Percentiles rank a stretch among this genome's conserved stretches.
Evolutionary conservation across 2,329 filamentous ascomycete genomes (phyloP).

Genomic region (Aspergillus melleus): DNA sequence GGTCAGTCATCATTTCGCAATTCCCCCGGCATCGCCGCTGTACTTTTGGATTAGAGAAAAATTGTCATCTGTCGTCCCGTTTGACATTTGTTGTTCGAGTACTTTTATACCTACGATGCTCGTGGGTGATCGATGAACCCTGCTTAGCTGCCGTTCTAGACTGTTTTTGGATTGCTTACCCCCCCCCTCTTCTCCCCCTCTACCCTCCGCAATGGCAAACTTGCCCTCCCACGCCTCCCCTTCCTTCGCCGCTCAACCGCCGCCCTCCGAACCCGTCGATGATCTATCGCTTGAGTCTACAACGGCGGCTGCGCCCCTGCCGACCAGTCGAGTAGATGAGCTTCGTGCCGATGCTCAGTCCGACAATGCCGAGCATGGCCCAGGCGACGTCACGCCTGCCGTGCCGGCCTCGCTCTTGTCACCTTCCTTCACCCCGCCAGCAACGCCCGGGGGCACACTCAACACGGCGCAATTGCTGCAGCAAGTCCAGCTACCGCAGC

Average conservation of each 20-base stretch:
- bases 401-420: constrained; percentile 56
- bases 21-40: neutral
- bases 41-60: neutral
- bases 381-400: constrained; percentile 43
- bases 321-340: constrained; percentile 13
- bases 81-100: neutral
- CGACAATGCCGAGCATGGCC: constrained; percentile 24
- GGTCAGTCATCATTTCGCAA: no score
- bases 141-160: neutral
- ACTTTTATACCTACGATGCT: neutral
- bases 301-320: constrained; percentile 5
- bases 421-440: constrained; percentile 52
- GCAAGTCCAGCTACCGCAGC: constrained; percentile 20
- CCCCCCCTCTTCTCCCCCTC: constrained; percentile 4
- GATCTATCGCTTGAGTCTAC: constrained; percentile 24
- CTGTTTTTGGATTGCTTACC: neutral
- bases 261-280: constrained; percentile 23
- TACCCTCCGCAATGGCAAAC: constrained; percentile 48
- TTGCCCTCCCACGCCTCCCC: constrained; percentile 58
- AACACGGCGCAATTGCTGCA: constrained; percentile 32
- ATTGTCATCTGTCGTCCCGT: neutral
- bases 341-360: constrained; percentile 20
- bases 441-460: constrained; percentile 42
- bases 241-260: constrained; percentile 44
- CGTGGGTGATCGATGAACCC: neutral